phyloP scores from a whole-genome alignment of 2,329 filamentous ascomycete genomes.

The Celoporthe dispersa region DNA sequence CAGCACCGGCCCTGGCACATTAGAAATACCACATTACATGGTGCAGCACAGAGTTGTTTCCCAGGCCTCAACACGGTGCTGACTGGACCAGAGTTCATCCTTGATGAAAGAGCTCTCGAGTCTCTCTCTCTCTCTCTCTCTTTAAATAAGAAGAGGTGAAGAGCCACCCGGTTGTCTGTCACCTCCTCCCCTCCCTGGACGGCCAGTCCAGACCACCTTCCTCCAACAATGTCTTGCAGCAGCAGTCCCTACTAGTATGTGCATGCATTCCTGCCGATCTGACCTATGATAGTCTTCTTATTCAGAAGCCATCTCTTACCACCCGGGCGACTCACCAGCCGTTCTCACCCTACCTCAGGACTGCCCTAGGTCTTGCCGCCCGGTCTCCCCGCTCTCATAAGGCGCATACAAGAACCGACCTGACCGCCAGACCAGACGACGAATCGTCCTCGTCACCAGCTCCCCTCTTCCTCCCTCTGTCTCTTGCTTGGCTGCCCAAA shows the following conservation, averaged over 20 bases:
- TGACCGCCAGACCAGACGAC: constrained; percentile 19
- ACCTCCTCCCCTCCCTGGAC: neutral
- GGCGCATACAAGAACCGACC: constrained; percentile 16
- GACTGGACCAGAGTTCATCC: neutral
- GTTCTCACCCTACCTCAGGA: constrained; percentile 12
- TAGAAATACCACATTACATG: neutral
- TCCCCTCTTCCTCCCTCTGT: neutral
- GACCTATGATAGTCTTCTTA: constrained; percentile 20
- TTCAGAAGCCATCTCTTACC: constrained; percentile 14
- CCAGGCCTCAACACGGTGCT: neutral
- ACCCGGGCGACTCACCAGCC: constrained; percentile 11
- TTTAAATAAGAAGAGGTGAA: neutral
- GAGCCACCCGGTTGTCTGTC: constrained; percentile 5
- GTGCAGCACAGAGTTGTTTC: neutral
- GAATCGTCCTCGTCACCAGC: constrained; percentile 3
- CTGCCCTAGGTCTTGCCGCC: constrained; percentile 4
- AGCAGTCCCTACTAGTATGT: constrained; percentile 12
- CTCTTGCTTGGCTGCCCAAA: neutral
- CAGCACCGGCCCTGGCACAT: neutral
- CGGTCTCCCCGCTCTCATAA: constrained; percentile 8
- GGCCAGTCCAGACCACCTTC: neutral
- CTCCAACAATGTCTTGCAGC: constrained; percentile 4
- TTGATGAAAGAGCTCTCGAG: neutral
- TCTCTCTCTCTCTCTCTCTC: neutral
- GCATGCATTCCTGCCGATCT: constrained; percentile 19